Evolutionary conservation across 2,329 filamentous ascomycete species (phyloP), one percentile per base, ranked within the genome.

Genomic region (Ophiosphaerella narmari): DNA sequence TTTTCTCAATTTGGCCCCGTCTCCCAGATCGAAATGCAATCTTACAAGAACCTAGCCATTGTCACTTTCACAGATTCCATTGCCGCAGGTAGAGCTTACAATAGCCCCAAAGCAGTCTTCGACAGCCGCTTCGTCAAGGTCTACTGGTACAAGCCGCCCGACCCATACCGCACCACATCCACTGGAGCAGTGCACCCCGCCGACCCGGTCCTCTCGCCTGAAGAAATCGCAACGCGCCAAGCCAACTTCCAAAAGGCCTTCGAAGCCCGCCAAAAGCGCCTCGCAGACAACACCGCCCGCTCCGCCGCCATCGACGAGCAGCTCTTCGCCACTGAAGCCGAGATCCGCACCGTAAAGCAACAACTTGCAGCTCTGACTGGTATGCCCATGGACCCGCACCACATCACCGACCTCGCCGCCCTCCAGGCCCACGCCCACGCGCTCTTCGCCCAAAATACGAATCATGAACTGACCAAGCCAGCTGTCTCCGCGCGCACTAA

Each of bases 61-160:
- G 79, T 94, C 55, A 88, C 86, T 59, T 94, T 81, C 61, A 81
- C 85, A 43, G 80, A 79, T 36, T 88, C 86, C 80, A 79, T 80
- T 6, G 75, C 83, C 12, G 90, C 90, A 12, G 83, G 85, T 51
- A 81, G 82, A 13, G 90, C 90, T 2, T 91, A 90, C 68, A 81
- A 82, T 39, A 91, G 87, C 7, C 89, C 90, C 0, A 91, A 91
- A 65, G 86, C 86, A 39, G 86, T 94, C 38, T 94, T 93, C 65
- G 88, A 92, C 63, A 94, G 93, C 60, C 81, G 90, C 9, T 94
- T 94, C 61, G 90, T 94, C 41, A 92, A 91, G 63, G 87, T 93
- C 0, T 91, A 87, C 63, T 93, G 89, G 89, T 81, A 85, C 66
- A 87, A 84, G 60, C 74, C 18, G 18, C 4, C 18, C 18, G 18